Evolutionary conservation across 192 early-diverging fungal species (phyloP), one percentile per base, ranked within the genome.

Genomic region (Cladochytrium replicatum): DNA sequence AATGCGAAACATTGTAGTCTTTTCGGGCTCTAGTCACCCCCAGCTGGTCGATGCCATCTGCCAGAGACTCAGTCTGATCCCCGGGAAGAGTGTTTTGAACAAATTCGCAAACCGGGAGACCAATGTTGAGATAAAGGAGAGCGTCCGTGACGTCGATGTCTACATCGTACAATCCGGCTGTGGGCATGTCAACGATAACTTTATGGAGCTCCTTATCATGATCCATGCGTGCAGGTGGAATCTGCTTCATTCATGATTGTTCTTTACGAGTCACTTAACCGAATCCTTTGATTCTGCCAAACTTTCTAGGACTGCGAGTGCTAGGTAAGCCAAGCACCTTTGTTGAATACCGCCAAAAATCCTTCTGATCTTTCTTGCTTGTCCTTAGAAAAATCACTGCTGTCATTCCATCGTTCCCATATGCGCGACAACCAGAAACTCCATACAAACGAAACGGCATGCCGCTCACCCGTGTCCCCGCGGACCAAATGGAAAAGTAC

Each of bases 121-220:
- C 29, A 77, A 80, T 23, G 87, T 95, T 23, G 90, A 96, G 54
- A 79, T 97, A 55, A 91, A 88, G 24, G 86, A 85, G 44, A 96
- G 93, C 29, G 93, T 99, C 46, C 88, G 95, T 50, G 84, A 95
- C 42, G 83, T 92, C 63, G 93, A 96, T 67, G 91, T 95, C 22
- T 96, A 81, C 64, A 87, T 99, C 58, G 87, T 99, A 63, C 93
- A 96, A 68, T 90, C 87, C 48, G 93, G 93, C 31, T 95, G 87
- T 7, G 72, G 74, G 46, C 37, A 41, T 23, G 61, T 71, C 48
- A 74, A 74, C 50, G 76, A 78, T 54, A 86, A 93, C 45, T 56
- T 99, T 42, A 99, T 99, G 95, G 95, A 99, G 72, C 78, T 93
- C 42, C 69, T 99, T 32, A 92, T 99, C 44, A 90, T 99, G 90